phyloP scores from a whole-genome alignment of 176 grass and related monocot genomes.

The Thinopyrum elongatum region DNA sequence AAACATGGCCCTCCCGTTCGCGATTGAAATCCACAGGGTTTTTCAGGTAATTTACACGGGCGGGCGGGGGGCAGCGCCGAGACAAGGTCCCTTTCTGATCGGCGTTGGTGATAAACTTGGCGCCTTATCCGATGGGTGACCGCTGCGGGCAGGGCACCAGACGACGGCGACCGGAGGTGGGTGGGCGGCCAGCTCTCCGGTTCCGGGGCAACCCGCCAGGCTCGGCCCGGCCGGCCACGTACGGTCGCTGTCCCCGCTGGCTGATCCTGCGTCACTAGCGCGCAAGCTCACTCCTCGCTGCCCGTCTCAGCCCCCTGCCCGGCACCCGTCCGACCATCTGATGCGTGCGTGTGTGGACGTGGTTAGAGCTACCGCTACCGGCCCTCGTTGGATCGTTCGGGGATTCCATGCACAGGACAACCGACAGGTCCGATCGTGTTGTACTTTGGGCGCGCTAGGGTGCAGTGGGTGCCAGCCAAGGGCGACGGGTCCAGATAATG shows the following conservation, averaged over 20 bases:
- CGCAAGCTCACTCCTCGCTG: background rate
- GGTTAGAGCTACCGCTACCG: background rate
- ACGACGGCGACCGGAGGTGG: conserved; percentile 4
- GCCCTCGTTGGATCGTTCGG: background rate
- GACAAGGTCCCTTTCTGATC: background rate
- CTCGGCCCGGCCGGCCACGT: background rate
- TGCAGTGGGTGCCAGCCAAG: background rate
- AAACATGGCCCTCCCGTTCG: too few species aligned
- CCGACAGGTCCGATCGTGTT: background rate
- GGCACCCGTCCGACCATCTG: background rate
- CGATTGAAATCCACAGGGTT: too few species aligned
- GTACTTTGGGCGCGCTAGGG: background rate
- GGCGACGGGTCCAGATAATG: background rate
- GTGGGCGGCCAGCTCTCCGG: conserved; percentile 19
- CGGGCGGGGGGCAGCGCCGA: background rate
- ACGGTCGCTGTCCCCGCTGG: background rate
- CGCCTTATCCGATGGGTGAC: background rate
- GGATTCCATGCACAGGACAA: background rate
- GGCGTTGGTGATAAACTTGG: background rate
- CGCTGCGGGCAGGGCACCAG: background rate
- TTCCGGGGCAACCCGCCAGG: background rate
- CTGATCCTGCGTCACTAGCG: background rate
- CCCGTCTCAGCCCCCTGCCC: background rate
- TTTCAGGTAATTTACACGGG: too few species aligned
- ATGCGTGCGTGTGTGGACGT: background rate